These are phyloP conservation scores for Miscanthus sacchariflorus DNA, from an alignment of 202 grass and related monocot species.

Conservation along the genomic window DNA sequence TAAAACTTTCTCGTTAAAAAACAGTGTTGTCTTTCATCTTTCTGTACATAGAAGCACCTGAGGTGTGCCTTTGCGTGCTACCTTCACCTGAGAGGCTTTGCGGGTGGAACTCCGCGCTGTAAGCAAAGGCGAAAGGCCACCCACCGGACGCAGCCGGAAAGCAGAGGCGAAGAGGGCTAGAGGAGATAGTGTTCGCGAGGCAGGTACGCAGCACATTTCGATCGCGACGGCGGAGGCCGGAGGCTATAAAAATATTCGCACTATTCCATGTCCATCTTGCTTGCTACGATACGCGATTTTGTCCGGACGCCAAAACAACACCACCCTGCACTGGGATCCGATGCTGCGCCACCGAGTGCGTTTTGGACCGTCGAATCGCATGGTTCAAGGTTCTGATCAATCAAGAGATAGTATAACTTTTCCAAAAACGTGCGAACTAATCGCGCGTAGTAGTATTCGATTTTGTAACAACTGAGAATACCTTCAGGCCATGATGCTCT, in stretches of 20 bases:
- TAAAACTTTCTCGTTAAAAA: too few species aligned
- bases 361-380: not conserved
- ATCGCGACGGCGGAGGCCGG: not conserved
- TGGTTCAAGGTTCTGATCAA: not conserved
- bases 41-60: not conserved
- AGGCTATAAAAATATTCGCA: constrained; percentile 1
- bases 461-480: not conserved
- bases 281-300: not conserved
- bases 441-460: not conserved
- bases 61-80: constrained; percentile 24
- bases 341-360: not conserved
- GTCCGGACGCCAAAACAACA: not conserved
- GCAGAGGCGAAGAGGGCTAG: not conserved
- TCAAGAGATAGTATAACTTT: not conserved
- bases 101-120: constrained; percentile 6
- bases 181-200: not conserved
- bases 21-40: too few species aligned
- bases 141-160: not conserved
- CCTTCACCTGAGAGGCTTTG: constrained; percentile 17
- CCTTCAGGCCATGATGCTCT: constrained; percentile 7
- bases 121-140: constrained; percentile 40
- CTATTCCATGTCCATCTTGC: not conserved
- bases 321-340: not conserved
- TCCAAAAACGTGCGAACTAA: not conserved
- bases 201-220: not conserved